Conservation (phyloP, 2,329 filamentous ascomycete species). For the Keithomyces neogunnii region DNA sequence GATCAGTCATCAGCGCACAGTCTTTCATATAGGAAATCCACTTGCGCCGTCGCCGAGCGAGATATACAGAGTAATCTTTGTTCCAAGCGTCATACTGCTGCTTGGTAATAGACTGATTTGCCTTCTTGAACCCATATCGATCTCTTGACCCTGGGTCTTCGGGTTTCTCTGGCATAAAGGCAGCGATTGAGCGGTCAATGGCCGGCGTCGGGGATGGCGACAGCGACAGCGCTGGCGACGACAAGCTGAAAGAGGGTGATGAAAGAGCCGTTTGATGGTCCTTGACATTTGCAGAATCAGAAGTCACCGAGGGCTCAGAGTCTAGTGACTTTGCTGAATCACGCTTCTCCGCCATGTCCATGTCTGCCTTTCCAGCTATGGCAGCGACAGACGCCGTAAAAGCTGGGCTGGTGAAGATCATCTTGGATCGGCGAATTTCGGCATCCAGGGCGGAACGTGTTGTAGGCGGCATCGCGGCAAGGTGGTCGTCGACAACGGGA, state of each 20-base stretch:
- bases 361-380: constrained; percentile 22
- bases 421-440: constrained; percentile 30
- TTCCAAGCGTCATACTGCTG: constrained; percentile 81
- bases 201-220: constrained; percentile 8
- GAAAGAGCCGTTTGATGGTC: constrained; percentile 1
- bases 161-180: constrained; percentile 25
- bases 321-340: constrained; percentile 44
- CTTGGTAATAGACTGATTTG: constrained; percentile 66
- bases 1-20: constrained; percentile 60
- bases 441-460: constrained; percentile 24
- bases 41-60: constrained; percentile 68
- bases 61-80: constrained; percentile 62
- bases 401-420: constrained; percentile 30
- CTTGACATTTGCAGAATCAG: constrained; percentile 12
- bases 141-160: constrained; percentile 54
- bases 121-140: constrained; percentile 87
- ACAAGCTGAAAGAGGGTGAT: constrained; percentile 7
- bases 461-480: constrained; percentile 11
- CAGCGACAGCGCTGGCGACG: constrained; percentile 9
- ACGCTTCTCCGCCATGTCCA: constrained; percentile 29
- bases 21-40: constrained; percentile 75
- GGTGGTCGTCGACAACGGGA: constrained; percentile 11
- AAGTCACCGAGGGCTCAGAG: constrained; percentile 22
- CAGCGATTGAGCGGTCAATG: constrained; percentile 12
- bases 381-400: constrained; percentile 32